Percentiles rank a stretch among this genome's conserved stretches.
Conservation (phyloP, 2,329 filamentous ascomycete species). For the Pseudophaeomoniella oleicola region DNA sequence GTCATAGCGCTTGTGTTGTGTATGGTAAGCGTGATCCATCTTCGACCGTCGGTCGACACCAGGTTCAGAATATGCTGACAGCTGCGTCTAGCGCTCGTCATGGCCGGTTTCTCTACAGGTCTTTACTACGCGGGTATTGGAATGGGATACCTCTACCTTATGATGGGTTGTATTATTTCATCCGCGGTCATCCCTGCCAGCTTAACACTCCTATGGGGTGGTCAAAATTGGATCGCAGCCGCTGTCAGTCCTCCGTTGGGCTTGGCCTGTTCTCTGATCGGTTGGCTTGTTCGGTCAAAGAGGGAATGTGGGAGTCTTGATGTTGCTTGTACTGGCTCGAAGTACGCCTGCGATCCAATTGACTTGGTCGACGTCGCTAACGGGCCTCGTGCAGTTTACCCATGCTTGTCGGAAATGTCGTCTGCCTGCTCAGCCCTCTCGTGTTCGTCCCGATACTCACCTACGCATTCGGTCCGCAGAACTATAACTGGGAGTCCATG, state of each 20-base stretch:
- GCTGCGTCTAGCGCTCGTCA: too few species aligned
- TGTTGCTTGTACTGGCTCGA: constrained; percentile 66
- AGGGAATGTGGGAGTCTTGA: constrained; percentile 53
- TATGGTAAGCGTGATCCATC: too few species aligned
- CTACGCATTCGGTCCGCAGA: constrained; percentile 50
- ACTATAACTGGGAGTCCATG: constrained; percentile 83
- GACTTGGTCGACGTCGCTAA: neutral
- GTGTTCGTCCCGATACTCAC: constrained; percentile 67
- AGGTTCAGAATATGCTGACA: too few species aligned
- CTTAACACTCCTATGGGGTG: constrained; percentile 64
- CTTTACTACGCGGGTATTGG: constrained; percentile 60
- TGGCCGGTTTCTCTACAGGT: constrained; percentile 65
- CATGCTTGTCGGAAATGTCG: constrained; percentile 79
- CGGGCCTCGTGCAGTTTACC: constrained; percentile 36
- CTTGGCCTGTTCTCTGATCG: constrained; percentile 52
- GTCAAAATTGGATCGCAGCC: constrained; percentile 64
- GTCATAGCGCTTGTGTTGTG: constrained; percentile 55
- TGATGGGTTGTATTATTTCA: constrained; percentile 87
- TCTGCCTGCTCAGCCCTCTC: constrained; percentile 62
- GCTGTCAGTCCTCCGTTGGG: constrained; percentile 56
- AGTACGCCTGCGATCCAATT: constrained; percentile 26
- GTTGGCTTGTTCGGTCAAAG: constrained; percentile 65
- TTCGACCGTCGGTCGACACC: too few species aligned
- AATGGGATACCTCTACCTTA: constrained; percentile 78
- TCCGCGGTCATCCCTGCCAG: constrained; percentile 72